These are phyloP conservation scores for Phytophthora macrochlamydospora DNA, from an alignment of 352 stramenopile genomes.

Conservation along the genomic window DNA sequence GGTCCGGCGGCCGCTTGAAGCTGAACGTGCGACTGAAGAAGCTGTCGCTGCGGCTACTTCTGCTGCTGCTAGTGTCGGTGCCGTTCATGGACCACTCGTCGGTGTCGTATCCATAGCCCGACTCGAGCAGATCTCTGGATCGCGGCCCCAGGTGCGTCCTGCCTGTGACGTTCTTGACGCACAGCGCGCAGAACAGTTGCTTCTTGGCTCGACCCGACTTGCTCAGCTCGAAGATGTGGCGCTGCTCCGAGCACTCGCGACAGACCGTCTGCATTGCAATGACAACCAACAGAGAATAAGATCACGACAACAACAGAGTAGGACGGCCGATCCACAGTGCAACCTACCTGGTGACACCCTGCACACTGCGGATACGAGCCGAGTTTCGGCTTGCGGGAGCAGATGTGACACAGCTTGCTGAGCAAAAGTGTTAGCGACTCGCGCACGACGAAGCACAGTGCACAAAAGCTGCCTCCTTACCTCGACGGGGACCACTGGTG, in stretches of 20 bases:
- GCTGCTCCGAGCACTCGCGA: constrained; percentile 35
- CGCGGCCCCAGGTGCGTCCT: constrained; percentile 23
- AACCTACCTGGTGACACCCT: constrained; percentile 31
- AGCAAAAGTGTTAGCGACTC: constrained; percentile 10
- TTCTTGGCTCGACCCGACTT: constrained; percentile 21
- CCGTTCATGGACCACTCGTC: constrained; percentile 9
- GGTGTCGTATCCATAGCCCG: constrained; percentile 7
- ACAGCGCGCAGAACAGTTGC: constrained; percentile 38
- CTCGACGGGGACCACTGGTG: constrained; percentile 27
- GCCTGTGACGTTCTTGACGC: constrained; percentile 33
- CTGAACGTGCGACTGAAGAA: constrained; percentile 9
- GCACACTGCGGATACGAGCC: constrained; percentile 28
- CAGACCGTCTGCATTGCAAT: constrained; percentile 33
- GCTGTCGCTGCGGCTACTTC: constrained; percentile 13
- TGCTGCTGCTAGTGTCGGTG: constrained; percentile 13
- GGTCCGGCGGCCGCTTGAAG: constrained; percentile 10
- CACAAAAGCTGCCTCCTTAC: constrained; percentile 8
- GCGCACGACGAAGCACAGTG: constrained; percentile 8
- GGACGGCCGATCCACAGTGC: not conserved
- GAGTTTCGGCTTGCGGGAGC: constrained; percentile 25
- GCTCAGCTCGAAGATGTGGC: constrained; percentile 33
- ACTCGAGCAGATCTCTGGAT: constrained; percentile 25
- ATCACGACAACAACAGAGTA: not conserved
- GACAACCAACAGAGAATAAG: not conserved
- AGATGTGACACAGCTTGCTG: constrained; percentile 43